These are phyloP conservation scores for Globisporangium viniferum DNA, from an alignment of 352 stramenopile genomes.

Conservation along the genomic window DNA sequence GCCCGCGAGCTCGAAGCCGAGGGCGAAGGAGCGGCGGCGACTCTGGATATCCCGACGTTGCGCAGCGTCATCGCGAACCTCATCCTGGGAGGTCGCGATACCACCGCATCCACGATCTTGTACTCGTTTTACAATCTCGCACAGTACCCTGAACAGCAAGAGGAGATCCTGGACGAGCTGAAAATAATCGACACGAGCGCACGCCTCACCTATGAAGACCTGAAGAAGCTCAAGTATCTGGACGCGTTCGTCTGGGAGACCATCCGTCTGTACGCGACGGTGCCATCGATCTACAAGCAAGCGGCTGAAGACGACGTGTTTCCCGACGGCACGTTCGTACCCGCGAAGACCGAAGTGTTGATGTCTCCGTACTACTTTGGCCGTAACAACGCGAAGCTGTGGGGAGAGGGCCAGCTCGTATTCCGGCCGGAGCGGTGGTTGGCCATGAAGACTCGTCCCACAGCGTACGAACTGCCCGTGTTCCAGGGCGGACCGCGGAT, in stretches of 20 bases:
- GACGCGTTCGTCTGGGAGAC: slow-evolving; percentile 68
- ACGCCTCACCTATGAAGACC: slow-evolving; percentile 32
- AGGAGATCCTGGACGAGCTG: too few relatives aligned
- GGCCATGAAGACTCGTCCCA: slow-evolving; percentile 28
- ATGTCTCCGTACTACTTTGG: slow-evolving; percentile 56
- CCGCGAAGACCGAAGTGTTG: slow-evolving; percentile 49
- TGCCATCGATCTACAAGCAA: slow-evolving; percentile 67
- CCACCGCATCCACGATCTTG: too few relatives aligned
- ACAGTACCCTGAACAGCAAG: too few relatives aligned
- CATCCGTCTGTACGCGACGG: slow-evolving; percentile 64
- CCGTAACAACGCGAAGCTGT: neutral
- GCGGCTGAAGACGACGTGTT: slow-evolving; percentile 11
- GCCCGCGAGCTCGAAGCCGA: too few relatives aligned
- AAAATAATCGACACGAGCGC: too few relatives aligned
- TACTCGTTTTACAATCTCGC: too few relatives aligned
- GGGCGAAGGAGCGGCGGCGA: too few relatives aligned
- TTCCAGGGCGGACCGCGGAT: slow-evolving; percentile 67
- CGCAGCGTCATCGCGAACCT: too few relatives aligned
- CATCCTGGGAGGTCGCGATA: too few relatives aligned
- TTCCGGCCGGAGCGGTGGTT: slow-evolving; percentile 12
- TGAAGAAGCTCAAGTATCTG: slow-evolving; percentile 63
- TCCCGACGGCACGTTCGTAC: slow-evolving; percentile 24
- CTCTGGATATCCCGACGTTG: too few relatives aligned
- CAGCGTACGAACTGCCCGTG: slow-evolving; percentile 65
- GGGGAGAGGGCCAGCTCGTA: slow-evolving; percentile 17